phyloP scores from a whole-genome alignment of 1,284 basidiomycete genomes.

The Ustilago xerochloae region DNA sequence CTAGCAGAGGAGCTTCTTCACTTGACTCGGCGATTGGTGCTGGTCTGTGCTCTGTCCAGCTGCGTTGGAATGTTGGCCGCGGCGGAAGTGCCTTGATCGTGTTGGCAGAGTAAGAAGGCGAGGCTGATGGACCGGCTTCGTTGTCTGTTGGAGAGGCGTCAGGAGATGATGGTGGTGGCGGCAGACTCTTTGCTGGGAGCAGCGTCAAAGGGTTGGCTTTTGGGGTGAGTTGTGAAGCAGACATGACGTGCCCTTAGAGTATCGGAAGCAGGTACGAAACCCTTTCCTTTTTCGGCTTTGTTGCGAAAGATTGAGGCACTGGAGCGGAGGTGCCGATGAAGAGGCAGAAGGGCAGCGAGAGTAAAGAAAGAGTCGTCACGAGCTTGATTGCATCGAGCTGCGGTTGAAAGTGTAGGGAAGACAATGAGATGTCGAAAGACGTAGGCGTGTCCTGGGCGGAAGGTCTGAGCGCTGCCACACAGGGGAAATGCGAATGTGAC shows the following conservation, averaged over 20 bases:
- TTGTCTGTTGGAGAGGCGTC: not conserved
- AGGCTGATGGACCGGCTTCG: not conserved
- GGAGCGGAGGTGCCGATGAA: not conserved
- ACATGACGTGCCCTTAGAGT: conserved; percentile 15
- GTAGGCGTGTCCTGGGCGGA: conserved; percentile 6
- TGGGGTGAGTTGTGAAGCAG: conserved; percentile 39
- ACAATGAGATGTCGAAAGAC: too few species aligned
- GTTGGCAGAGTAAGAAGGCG: conserved; percentile 5
- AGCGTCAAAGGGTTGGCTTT: conserved; percentile 21
- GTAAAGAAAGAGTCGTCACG: not conserved
- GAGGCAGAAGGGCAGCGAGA: not conserved
- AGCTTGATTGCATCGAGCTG: not conserved
- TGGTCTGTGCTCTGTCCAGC: conserved; percentile 14
- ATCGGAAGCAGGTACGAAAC: not conserved
- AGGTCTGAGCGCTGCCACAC: conserved; percentile 3
- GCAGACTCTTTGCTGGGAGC: conserved; percentile 33
- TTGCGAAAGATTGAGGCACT: not conserved
- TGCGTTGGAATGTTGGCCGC: conserved; percentile 15
- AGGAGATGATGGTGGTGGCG: conserved; percentile 15
- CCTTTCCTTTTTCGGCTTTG: not conserved
- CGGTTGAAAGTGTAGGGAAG: too few species aligned
- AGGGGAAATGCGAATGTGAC: conserved; percentile 1
- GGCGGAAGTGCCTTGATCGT: conserved; percentile 31
- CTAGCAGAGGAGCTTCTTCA: not conserved
- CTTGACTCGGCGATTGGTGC: not conserved